These are phyloP conservation scores for Alternaria gansuensis DNA, from an alignment of 2,329 filamentous ascomycete genomes.

Conservation along the genomic window DNA sequence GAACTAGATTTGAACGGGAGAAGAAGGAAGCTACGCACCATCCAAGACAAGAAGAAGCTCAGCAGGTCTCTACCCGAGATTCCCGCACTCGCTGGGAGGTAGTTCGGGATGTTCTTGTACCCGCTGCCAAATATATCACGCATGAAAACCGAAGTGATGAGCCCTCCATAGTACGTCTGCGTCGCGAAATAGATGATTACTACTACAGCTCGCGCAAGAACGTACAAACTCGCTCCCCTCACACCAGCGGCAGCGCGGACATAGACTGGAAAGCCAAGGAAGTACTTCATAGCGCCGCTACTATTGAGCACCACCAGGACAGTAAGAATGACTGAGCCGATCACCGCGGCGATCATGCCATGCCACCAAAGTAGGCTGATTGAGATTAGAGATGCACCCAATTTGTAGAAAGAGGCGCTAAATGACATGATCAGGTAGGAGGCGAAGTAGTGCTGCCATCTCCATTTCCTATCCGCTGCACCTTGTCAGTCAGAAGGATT, in stretches of 20 bases:
- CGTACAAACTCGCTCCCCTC: slow-evolving; percentile 31
- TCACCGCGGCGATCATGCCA: slow-evolving; percentile 30
- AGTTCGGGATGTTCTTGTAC: slow-evolving; percentile 54
- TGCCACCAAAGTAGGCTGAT: slow-evolving; percentile 35
- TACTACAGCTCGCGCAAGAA: slow-evolving; percentile 30
- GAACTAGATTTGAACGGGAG: neutral
- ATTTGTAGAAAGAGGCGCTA: slow-evolving; percentile 31
- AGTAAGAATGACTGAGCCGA: slow-evolving; percentile 30
- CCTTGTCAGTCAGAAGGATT: neutral
- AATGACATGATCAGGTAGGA: slow-evolving; percentile 34
- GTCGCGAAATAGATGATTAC: slow-evolving; percentile 34
- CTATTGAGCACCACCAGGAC: slow-evolving; percentile 31
- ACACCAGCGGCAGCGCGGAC: slow-evolving; percentile 32
- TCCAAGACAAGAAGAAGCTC: slow-evolving; percentile 39
- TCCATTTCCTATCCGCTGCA: slow-evolving; percentile 30
- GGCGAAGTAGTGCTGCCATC: slow-evolving; percentile 35
- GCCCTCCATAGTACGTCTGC: slow-evolving; percentile 33
- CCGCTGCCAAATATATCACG: slow-evolving; percentile 31
- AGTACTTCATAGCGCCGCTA: slow-evolving; percentile 33
- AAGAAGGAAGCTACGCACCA: slow-evolving; percentile 12
- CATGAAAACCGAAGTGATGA: slow-evolving; percentile 35
- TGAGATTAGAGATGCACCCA: slow-evolving; percentile 32
- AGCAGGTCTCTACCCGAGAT: slow-evolving; percentile 41
- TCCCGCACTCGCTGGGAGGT: slow-evolving; percentile 55
- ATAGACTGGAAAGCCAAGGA: slow-evolving; percentile 32